Base-by-base conservation (phyloP, 768 basidiomycete species). In the Polyporus arcularius region DNA sequence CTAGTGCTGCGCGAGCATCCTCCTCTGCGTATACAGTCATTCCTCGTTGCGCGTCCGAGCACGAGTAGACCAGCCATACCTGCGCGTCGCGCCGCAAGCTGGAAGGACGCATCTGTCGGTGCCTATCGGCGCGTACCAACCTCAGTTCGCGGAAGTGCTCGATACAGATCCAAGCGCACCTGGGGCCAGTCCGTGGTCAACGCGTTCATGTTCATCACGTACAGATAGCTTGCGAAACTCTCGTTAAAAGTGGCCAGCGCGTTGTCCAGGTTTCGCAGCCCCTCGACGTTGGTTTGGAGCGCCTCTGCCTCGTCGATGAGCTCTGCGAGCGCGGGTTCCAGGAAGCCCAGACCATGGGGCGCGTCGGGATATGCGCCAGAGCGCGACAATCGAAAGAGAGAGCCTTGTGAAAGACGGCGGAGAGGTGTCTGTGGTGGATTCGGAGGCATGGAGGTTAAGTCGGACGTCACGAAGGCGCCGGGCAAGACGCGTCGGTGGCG, bases 151-250 rank as follows among this genome's bases (percentile, higher is more conserved):
- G 28, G 46, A 26, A 14, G 21, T 26, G 18, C 28, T 21, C 26
- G 26, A 48, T 26, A 48, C 46, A 48, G n/a, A 26, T 48, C 46
- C 18, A 26, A 28, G 46, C 46, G 46, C 62, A 63, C 93, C 81
- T 95, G 89, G 0, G 85, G 86, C 94, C 94, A 97, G 71, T 97
- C 95, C 0, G 87, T 87, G n/a, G 94, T 94, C 58, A 96, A 82
- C 2, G 93, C 87, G 70, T 96, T 94, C 93, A 98, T 96, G 70
- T 92, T 89, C 85, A 96, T 88, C 26, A 88, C 85, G 71, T 95
- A 96, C 11, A 96, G 74, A 83, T 87, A 96, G 70, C 91, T 93
- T 14, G 95, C 90, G 69, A 98, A 96, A 14, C 87, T 85, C 74
- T 98, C 95, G 71, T 97, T 97, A 79, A 96, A 96, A 4, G 85